phyloP scores from a whole-genome alignment of 169 alveolate species.

The Babesia bovis region DNA sequence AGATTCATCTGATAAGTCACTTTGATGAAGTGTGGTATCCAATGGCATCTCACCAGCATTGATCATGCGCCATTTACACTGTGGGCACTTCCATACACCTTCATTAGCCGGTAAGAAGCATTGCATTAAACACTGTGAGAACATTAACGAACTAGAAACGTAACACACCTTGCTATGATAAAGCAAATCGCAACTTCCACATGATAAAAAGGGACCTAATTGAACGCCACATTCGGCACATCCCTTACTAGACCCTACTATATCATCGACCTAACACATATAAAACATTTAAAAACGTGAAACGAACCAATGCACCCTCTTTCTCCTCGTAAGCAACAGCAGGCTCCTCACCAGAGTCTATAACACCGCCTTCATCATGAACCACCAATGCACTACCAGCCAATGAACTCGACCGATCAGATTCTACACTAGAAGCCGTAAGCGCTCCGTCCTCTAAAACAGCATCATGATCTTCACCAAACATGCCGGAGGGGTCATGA shows the following conservation, averaged over 20 bases:
- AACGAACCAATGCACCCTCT: constrained; percentile 17
- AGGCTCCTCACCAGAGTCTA: constrained; percentile 1
- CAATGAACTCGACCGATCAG: constrained; percentile 12
- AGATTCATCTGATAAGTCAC: constrained; percentile 34
- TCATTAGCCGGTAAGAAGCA: constrained; percentile 31
- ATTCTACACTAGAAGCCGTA: constrained; percentile 4
- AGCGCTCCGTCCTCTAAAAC: constrained; percentile 9
- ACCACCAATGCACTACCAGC: neutral
- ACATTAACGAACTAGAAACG: neutral
- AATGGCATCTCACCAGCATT: constrained; percentile 26
- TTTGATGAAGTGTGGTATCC: constrained; percentile 4
- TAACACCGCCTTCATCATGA: neutral
- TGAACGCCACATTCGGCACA: constrained; percentile 42
- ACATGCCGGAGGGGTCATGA: constrained; percentile 3
- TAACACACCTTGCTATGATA: constrained; percentile 49
- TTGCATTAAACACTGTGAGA: constrained; percentile 38
- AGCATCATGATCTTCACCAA: constrained; percentile 4
- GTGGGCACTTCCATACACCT: constrained; percentile 48
- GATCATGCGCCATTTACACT: constrained; percentile 45
- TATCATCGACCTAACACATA: neutral
- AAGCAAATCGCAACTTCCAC: constrained; percentile 24
- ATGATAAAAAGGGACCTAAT: constrained; percentile 26
- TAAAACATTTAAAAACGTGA: neutral
- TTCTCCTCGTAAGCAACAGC: constrained; percentile 9
- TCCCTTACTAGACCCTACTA: neutral